phyloP scores from a whole-genome alignment of 352 stramenopile species.

The Hyphochytrium catenoides region DNA sequence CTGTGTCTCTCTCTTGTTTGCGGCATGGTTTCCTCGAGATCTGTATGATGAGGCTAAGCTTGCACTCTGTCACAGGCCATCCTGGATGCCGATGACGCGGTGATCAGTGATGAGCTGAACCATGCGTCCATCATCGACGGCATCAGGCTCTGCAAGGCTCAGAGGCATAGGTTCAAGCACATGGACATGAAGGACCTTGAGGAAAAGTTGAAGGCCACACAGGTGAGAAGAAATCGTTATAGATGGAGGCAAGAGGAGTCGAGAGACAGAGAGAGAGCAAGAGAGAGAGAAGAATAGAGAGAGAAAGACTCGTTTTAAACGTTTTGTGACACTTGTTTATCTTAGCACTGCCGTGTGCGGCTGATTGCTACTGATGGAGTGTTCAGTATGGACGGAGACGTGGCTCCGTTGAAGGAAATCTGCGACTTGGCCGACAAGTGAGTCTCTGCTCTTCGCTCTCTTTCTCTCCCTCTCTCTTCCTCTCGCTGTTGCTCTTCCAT shows the following conservation, averaged over 20 bases:
- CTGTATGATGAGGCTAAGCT: no score
- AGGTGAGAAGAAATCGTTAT: no score
- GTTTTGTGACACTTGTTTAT: no score
- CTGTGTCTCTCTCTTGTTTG: no score
- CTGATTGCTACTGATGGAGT: slow-evolving; percentile 79
- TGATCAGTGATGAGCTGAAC: slow-evolving; percentile 79
- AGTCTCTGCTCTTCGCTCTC: background rate
- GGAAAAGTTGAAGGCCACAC: slow-evolving; percentile 52
- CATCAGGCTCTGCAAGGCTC: slow-evolving; percentile 73
- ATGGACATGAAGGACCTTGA: slow-evolving; percentile 75
- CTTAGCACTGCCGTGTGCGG: slow-evolving; percentile 59
- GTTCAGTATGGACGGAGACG: slow-evolving; percentile 85
- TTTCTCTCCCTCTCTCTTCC: background rate
- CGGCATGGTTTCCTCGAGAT: no score
- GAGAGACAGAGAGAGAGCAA: no score
- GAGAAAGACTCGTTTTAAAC: no score
- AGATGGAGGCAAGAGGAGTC: no score
- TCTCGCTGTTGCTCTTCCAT: slow-evolving; percentile 1
- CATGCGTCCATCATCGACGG: slow-evolving; percentile 84
- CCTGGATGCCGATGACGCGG: slow-evolving; percentile 61
- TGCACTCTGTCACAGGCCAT: no score
- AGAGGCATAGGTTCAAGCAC: slow-evolving; percentile 77
- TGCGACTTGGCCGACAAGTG: slow-evolving; percentile 54
- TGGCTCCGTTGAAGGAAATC: slow-evolving; percentile 68
- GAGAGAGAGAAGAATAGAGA: no score